Base-by-base conservation (phyloP, 176 grass and related monocot genomes). In the Juncus effusus region DNA sequence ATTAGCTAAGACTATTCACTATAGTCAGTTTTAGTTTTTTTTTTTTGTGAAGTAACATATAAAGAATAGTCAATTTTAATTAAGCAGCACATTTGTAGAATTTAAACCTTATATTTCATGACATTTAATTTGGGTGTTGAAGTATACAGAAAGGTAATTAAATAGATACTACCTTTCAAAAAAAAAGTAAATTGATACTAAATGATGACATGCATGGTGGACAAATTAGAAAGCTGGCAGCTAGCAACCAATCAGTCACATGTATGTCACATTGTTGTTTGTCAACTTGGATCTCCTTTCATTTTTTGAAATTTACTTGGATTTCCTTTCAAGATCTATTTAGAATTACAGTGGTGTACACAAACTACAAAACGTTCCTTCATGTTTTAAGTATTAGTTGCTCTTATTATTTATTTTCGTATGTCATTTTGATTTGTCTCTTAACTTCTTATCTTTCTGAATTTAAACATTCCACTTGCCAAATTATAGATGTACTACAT, bases 181-280 rank as follows among this genome's bases (percentile, higher is more conserved):
- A 28, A 28, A 47, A 47, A 5, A 47, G 0, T 47, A 47, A 47
- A 47, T 47, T 5, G 4, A 47, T 47, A 47, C 6, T 47, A 47
- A 64, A 52, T 62, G 16, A 12, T 10, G 40, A 28, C 73, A 65
- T 42, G 37, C 59, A 65, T 42, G 37, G 61, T 54, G 16, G 44
- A 54, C 47, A 53, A 49, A 16, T 10, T 76, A 66, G 74, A 76
- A 40, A 59, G 56, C 47, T 28, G 58, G 38, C 54, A 58, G 69
- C 54, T 40, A 72, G 14, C 42, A 10, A 38, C 42, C 69, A 13
- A 72, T 40, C 53, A 72, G 54, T 72, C 69, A 72, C 69, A 72
- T 72, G 69, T 53, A 47, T 14, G 16, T 5, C 36, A n/a, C 7
- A 42, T 72, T 59, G 40, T 60, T 47, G 19, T 60, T 72, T 59